Percentiles rank a stretch among this genome's conserved stretches.
These are phyloP conservation scores for Astrothelium subdiscretum DNA, from an alignment of 495 filamentous ascomycete species.

Conservation along the genomic window DNA sequence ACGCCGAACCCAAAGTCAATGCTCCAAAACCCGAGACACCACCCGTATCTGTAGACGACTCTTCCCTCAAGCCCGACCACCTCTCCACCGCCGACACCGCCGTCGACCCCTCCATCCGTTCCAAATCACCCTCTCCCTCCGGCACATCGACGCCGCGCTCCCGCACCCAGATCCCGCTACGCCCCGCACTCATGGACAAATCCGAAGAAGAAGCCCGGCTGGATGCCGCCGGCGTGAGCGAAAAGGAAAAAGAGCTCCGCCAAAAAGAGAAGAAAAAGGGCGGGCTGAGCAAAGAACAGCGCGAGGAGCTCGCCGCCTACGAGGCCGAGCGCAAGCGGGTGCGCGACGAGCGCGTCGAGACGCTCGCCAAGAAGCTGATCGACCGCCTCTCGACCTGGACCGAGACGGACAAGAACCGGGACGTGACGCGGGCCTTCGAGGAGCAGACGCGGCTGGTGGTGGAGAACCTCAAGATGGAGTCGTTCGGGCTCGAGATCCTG, in stretches of 20 bases:
- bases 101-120: background rate
- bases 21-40: constrained; percentile 9
- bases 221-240: constrained; percentile 55
- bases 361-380: constrained; percentile 69
- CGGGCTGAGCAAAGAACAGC: constrained; percentile 75
- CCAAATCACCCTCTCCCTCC: constrained; percentile 26
- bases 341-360: constrained; percentile 83
- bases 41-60: constrained; percentile 13
- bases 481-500: constrained; percentile 91
- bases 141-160: constrained; percentile 58
- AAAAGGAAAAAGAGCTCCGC: constrained; percentile 64
- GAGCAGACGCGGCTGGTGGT: constrained; percentile 91
- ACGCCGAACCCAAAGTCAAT: background rate
- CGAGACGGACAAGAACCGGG: constrained; percentile 79
- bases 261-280: constrained; percentile 84
- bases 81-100: background rate
- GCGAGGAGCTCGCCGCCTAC: constrained; percentile 76
- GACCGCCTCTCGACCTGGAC: constrained; percentile 93
- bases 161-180: constrained; percentile 48
- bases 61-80: constrained; percentile 3
- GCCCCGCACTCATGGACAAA: constrained; percentile 78
- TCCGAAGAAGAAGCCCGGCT: constrained; percentile 75
- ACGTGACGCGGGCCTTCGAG: constrained; percentile 80
- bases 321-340: constrained; percentile 74
- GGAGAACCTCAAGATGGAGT: constrained; percentile 98